Base-by-base conservation (phyloP, 2,329 filamentous ascomycete genomes). In the Metarhizium guizhouense region DNA sequence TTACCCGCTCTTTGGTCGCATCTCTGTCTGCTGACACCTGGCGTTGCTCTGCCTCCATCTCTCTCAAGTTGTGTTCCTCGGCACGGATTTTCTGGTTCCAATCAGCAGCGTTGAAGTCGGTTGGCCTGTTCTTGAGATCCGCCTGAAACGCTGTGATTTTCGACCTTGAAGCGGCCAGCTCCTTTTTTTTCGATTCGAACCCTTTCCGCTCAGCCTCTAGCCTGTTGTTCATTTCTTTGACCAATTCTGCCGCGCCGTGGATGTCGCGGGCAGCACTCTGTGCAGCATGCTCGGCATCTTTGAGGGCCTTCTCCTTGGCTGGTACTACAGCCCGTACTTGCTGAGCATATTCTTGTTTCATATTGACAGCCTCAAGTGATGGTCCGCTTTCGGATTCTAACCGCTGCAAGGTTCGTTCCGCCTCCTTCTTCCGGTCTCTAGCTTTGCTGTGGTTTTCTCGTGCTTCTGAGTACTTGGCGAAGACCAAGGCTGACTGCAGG, bases 71-170 rank as follows among this genome's bases (percentile, higher is more conserved):
- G 56, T 85, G 77, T 51, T 87, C 81, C 69, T 85, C 77, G 57
- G 80, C 78, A 60, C 83, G 80, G 68, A 91, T 86, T 59, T 82
- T 82, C 53, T 83, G 80, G 61, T 93, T 94, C 73, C 84, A 92
- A 4, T 82, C 82, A 5, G 78, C 74, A 10, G 82, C 70, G 65
- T 94, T 84, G 64, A 94, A 90, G 6, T 85, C 79, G 0, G 79
- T 74, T 0, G 86, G 84, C 13, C 77, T 76, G 47, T 85, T 80
- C 56, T 84, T 80, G 60, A 84, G 70, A 58, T 82, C 78, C 5
- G 79, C 83, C 65, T 87, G 79, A n/a, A 92, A 72, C 6, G 74
- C 73, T 3, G 77, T 81, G 50, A 95, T 84, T 30, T 72, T 78
- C 47, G 77, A 76, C 50, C 78, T 76, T n/a, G 79, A 71, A 25